Base-by-base conservation (phyloP, 192 early-diverging fungal species). In the Bifiguratus adelaidae region DNA sequence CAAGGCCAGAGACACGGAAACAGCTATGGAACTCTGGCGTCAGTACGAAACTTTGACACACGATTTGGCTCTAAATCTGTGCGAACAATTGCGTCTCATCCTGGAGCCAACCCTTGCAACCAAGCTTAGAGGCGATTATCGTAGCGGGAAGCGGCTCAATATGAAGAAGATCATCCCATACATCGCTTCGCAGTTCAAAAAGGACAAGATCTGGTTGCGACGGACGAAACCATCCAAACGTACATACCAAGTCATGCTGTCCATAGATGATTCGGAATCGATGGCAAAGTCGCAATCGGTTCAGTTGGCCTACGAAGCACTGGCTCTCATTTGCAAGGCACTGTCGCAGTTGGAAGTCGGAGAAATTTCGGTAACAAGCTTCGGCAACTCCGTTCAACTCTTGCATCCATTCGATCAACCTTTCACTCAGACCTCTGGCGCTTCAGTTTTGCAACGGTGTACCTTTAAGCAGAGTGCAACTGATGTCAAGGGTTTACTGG, bases 111-210 rank as follows among this genome's bases (percentile, higher is more conserved):
- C 96, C 8, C 71, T 95, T 55, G 91, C 94, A 0, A 94, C 94
- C 23, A 89, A 92, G 65, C 77, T 99, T 42, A 86, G 85, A 52
- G 96, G 96, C 34, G 96, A 99, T 73, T 99, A 96, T 61, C 77
- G 87, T 30, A 96, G 91, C 25, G 96, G 96, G 45, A 99, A 99
- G 66, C 85, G 96, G 7, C 81, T 99, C 20, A 99, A 95, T 65
- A 97, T 99, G 96, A 88, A 92, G 54, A 94, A 91, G 66, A 91
- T 99, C 40, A 96, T 99, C 58, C 92, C 96, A 9, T 99, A 99
- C 51, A 97, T 99, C 73, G 96, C 96, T 6, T 85, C 81, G 30
- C 85, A 95, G 60, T 99, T 94, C 78, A 95, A 93, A 70, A 99
- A 99, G 69, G 96, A 99, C 69, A 99, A 99, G 74, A 99, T 99